Base-by-base conservation (phyloP, 2,329 filamentous ascomycete species). In the Talaromyces sp. region DNA sequence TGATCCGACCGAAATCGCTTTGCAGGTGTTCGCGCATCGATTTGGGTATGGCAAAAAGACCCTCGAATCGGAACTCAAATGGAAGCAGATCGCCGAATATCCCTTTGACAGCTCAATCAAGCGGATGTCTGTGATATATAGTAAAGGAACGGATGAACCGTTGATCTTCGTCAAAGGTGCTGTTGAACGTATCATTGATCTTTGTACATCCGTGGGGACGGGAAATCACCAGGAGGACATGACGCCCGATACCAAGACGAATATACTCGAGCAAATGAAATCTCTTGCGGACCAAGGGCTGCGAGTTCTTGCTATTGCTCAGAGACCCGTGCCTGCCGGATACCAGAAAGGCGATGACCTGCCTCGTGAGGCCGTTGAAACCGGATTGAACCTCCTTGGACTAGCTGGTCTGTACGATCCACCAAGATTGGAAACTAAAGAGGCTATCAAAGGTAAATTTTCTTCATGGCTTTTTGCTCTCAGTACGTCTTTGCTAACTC, bases 1-100 rank as follows among this genome's bases (percentile, higher is more conserved):
- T n/a, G 83, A 86, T 61, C 82, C 83, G 1, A 88, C 85, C 2
- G 85, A 88, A 64, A 85, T 87, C 59, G 85, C 85, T 5, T 79
- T 88, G 2, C 83, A 87, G 59, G 84, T 88, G 6, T 85, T 88
- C 63, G 82, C 84, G 1, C 78, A 81, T 64, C 81, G 85, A 21
- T 87, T 88, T 63, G 70, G 78, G 15, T 78, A 75, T 58, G 76
- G 76, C 19, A 79, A 78, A 60, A 74, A 70, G n/a, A 64, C 68
- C 2, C 69, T 80, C 3, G 69, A 74, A 58, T 61, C 65, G 7
- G 62, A 71, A n/a, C 57, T 67, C 9, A 74, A 74, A 21, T 82
- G 79, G 79, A 78, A 78, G 57, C 74, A 81, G 62, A 65, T 85
- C n/a, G 78, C 80, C 0, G 85, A 87, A 63, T 86, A 84, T 59